Conservation (phyloP, 768 basidiomycete species). For the Trametes sanguinea region DNA sequence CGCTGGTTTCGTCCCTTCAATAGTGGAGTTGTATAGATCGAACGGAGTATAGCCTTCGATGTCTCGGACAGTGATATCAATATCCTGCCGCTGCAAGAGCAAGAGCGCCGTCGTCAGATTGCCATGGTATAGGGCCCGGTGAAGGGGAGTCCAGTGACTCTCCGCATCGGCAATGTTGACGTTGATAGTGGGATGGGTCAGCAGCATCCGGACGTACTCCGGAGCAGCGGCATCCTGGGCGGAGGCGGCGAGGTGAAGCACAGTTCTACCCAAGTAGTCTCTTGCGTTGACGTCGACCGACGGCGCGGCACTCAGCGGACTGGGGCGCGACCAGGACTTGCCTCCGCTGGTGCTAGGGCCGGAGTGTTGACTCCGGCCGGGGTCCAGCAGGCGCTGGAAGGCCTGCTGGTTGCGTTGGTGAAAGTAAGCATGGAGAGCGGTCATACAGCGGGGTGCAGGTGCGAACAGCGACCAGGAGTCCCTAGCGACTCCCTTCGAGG, state of each 20-base stretch:
- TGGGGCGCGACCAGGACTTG: constrained; percentile 58
- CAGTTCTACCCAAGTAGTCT: constrained; percentile 73
- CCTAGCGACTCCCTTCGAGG: constrained; percentile 26
- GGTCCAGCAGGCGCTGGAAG: constrained; percentile 75
- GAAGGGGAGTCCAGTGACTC: constrained; percentile 89
- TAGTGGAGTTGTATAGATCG: constrained; percentile 90
- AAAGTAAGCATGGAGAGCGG: constrained; percentile 78
- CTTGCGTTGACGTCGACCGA: constrained; percentile 65
- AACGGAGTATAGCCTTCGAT: constrained; percentile 88
- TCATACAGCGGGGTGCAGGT: constrained; percentile 51
- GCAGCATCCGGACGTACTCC: constrained; percentile 76
- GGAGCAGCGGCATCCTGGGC: constrained; percentile 60
- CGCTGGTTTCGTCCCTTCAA: constrained; percentile 68
- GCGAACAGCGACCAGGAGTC: constrained; percentile 28
- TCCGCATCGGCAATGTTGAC: constrained; percentile 82
- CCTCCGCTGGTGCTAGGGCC: constrained; percentile 49
- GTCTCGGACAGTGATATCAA: constrained; percentile 75
- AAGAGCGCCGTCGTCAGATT: constrained; percentile 75
- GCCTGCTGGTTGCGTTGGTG: constrained; percentile 69
- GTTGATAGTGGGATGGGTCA: constrained; percentile 73
- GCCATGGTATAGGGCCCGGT: constrained; percentile 81
- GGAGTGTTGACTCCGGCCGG: constrained; percentile 37
- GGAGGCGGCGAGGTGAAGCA: constrained; percentile 79
- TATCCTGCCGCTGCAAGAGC: constrained; percentile 73
- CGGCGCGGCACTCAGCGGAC: constrained; percentile 36